Evolutionary conservation across 345 rosid genomes (phyloP).

Genomic region (Lepidium sativum): DNA sequence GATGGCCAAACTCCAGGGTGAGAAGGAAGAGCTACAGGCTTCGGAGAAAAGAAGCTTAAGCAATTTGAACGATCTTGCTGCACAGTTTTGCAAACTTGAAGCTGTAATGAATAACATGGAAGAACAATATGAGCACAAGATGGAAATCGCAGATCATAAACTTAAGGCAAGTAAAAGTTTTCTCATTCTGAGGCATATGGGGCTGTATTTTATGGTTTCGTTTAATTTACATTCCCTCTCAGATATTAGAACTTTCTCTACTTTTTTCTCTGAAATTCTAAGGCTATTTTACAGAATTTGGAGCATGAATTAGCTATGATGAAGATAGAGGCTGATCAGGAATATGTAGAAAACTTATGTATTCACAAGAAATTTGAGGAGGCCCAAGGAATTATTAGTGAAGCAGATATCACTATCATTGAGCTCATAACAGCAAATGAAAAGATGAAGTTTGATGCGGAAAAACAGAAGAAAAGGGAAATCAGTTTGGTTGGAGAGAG

Average conservation of each 20-base stretch:
- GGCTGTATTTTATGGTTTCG: neutral
- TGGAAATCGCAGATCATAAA: constrained; percentile 39
- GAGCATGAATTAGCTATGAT: constrained; percentile 71
- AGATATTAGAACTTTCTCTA: neutral
- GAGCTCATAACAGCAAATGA: constrained; percentile 71
- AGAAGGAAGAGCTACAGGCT: constrained; percentile 52
- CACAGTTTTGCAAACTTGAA: constrained; percentile 44
- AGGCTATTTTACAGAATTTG: constrained; percentile 41
- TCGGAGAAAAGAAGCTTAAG: constrained; percentile 48
- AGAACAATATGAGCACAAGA: constrained; percentile 40
- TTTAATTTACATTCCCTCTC: neutral
- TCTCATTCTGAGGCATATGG: neutral
- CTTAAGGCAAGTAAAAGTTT: constrained; percentile 25
- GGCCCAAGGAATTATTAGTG: constrained; percentile 76
- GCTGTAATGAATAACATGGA: constrained; percentile 39
- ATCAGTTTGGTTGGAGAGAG: constrained; percentile 42
- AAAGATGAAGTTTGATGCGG: constrained; percentile 57
- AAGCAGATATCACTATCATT: constrained; percentile 78
- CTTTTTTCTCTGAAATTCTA: neutral
- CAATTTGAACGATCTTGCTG: constrained; percentile 37
- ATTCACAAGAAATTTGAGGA: constrained; percentile 74
- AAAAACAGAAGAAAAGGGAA: constrained; percentile 42
- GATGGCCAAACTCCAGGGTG: constrained; percentile 46
- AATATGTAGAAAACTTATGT: constrained; percentile 58
- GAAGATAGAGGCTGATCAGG: constrained; percentile 52